Evolutionary conservation across 306 rosid genomes (phyloP).

Genomic region (Vachellia pachyceras): DNA sequence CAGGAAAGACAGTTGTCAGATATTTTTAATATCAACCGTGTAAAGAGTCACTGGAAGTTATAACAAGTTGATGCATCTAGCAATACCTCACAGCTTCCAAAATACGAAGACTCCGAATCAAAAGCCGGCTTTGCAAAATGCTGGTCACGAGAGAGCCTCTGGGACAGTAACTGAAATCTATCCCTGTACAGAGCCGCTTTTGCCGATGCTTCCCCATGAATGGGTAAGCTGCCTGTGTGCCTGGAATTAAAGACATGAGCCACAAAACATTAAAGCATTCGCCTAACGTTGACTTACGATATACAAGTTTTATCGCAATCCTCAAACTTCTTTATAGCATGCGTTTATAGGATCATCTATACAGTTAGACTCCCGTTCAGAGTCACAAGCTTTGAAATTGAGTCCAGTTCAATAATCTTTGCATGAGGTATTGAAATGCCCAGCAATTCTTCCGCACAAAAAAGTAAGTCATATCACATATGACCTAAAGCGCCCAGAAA

Average conservation of each 20-base stretch:
- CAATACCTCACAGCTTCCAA: slow-evolving; percentile 86
- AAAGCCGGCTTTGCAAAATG: slow-evolving; percentile 87
- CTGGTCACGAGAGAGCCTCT: slow-evolving; percentile 86
- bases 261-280: slow-evolving; percentile 1
- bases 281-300: slow-evolving; percentile 3
- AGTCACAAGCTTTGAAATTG: background rate
- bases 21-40: background rate
- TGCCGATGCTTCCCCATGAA: slow-evolving; percentile 83
- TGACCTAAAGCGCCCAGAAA: background rate
- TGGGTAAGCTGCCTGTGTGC: slow-evolving; percentile 60
- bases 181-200: slow-evolving; percentile 75
- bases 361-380: background rate
- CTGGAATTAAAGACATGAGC: slow-evolving; percentile 47
- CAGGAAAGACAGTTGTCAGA: slow-evolving; percentile 8
- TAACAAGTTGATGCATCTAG: slow-evolving; percentile 1
- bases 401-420: background rate
- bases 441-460: slow-evolving; percentile 5
- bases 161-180: slow-evolving; percentile 73
- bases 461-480: slow-evolving; percentile 1
- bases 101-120: slow-evolving; percentile 64
- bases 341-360: background rate
- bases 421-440: background rate
- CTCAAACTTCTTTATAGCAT: background rate
- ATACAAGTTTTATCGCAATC: slow-evolving; percentile 21
- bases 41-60: background rate